Evolutionary conservation across 176 grass and related monocot species (phyloP).

Genomic region (Dendrocalamus sinicus): DNA sequence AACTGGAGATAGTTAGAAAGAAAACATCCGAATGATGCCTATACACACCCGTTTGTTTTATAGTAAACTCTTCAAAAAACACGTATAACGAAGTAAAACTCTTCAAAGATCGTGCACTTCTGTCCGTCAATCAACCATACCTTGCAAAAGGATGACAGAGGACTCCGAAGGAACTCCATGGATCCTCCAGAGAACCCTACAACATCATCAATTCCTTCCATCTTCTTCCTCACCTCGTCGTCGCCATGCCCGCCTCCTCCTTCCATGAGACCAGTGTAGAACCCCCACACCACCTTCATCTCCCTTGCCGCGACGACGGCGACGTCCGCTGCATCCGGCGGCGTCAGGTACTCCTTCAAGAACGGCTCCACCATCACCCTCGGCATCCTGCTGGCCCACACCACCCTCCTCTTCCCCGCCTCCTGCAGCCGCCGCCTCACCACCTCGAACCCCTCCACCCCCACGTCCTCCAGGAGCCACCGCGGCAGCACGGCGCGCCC

Average conservation of each 20-base stretch:
- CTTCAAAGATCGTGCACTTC: background rate
- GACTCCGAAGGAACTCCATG: slow-evolving; percentile 23
- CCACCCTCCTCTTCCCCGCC: slow-evolving; percentile 13
- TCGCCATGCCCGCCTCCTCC: background rate
- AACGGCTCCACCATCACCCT: slow-evolving; percentile 54
- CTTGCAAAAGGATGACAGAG: slow-evolving; percentile 60
- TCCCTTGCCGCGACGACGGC: slow-evolving; percentile 40
- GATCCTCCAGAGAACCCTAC: slow-evolving; percentile 38
- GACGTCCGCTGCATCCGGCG: background rate
- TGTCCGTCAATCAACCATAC: background rate
- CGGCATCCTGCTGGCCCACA: slow-evolving; percentile 52
- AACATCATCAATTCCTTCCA: slow-evolving; percentile 14
- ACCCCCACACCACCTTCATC: slow-evolving; percentile 58
- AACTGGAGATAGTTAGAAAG: too few relatives aligned
- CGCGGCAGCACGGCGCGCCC: slow-evolving; percentile 68
- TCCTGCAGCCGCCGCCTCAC: background rate
- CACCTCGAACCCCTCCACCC: slow-evolving; percentile 22
- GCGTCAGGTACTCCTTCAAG: slow-evolving; percentile 56
- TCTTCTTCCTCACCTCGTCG: slow-evolving; percentile 25
- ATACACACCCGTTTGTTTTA: too few relatives aligned
- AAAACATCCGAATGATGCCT: too few relatives aligned
- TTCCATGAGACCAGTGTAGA: slow-evolving; percentile 71
- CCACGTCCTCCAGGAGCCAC: slow-evolving; percentile 58
- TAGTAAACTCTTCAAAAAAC: too few relatives aligned
- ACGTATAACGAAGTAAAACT: background rate